Base-by-base conservation (phyloP, 1,139 yeast genomes). In the Kazachstania sp. region DNA sequence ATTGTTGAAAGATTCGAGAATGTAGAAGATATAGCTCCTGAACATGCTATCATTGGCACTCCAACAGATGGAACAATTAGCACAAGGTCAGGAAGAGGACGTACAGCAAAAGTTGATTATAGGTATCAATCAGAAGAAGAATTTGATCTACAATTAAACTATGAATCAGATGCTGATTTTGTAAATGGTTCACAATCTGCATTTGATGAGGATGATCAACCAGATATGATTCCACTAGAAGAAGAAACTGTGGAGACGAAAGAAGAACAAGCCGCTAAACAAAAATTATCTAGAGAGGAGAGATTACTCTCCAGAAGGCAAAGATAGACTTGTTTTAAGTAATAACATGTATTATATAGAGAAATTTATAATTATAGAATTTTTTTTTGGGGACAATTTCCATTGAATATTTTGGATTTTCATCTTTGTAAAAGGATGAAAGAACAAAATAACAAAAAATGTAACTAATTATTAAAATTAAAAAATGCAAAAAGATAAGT, bases 1-100 rank as follows among this genome's bases (percentile, higher is more conserved):
- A 37, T 57, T 3, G 41, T 57, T 11, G 47, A 45, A 12, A 46
- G 45, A 8, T 52, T 54, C 30, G 64, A 60, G 41, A 50, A 49
- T 8, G 31, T 57, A 15, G 54, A 50, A 37, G 50, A 44, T 19
- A 53, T 56, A 30, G 57, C 56, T 38, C 13, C 16, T 11, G 18
- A 26, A 13, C 19, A 12, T 2, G 31, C 23, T 9, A 26, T 19
- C 12, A 38, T 28, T 7, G 32, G 13, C 18, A 32, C 11, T 13
- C 16, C 16, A 15, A 50, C 51, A 11, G 57, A 51, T 35, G 45
- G 52, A 44, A 47, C 47, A n/a, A 46, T 51, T 13, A 49, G 51
- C 12, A 51, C 60, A 41, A 48, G 54, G 18, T 43, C 56, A 39
- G 54, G 59, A 46, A 57, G 57, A 30, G 29, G 13, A 1, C 16